Percentiles rank a stretch among this genome's conserved stretches.
Conservation (phyloP, 1,284 basidiomycete genomes). For the Papiliotrema flavescens region DNA sequence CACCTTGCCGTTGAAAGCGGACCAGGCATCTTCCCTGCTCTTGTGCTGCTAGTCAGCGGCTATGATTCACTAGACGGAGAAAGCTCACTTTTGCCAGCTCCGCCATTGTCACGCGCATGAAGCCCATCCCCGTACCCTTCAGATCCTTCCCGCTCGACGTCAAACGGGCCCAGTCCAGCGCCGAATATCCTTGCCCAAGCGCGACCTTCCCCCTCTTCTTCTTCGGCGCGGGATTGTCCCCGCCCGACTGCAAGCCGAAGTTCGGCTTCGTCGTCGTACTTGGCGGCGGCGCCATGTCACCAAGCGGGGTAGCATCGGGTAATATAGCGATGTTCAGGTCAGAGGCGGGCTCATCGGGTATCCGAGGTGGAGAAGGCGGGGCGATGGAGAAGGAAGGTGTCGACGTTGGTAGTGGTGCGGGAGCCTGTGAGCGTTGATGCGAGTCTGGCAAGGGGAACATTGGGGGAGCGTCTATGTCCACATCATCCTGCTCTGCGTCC, state of each 20-base stretch:
- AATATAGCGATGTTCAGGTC: constrained; percentile 45
- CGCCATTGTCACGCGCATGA: constrained; percentile 66
- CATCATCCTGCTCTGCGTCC: constrained; percentile 49
- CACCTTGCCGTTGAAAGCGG: constrained; percentile 86
- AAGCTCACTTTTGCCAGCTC: constrained; percentile 75
- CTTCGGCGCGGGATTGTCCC: constrained; percentile 7
- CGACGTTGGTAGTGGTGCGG: constrained; percentile 10
- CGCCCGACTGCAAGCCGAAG: constrained; percentile 41
- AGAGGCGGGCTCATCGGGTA: constrained; percentile 30
- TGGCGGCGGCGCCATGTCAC: constrained; percentile 41
- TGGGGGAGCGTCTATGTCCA: constrained; percentile 68
- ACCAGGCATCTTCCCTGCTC: constrained; percentile 81
- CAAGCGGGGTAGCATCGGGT: constrained; percentile 35
- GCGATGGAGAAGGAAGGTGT: constrained; percentile 47
- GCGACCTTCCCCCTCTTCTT: constrained; percentile 69
- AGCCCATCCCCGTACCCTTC: constrained; percentile 56
- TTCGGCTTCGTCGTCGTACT: constrained; percentile 34
- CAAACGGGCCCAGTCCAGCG: constrained; percentile 90
- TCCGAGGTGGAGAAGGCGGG: constrained; percentile 57
- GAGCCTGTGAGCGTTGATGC: constrained; percentile 64
- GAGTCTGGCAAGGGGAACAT: constrained; percentile 78
- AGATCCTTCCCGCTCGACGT: constrained; percentile 75
- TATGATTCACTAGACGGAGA: no score
- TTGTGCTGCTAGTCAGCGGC: constrained; percentile 32
- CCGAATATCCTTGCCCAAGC: constrained; percentile 84